Evolutionary conservation across 768 basidiomycete genomes (phyloP).

Genomic region (Mycena venus): DNA sequence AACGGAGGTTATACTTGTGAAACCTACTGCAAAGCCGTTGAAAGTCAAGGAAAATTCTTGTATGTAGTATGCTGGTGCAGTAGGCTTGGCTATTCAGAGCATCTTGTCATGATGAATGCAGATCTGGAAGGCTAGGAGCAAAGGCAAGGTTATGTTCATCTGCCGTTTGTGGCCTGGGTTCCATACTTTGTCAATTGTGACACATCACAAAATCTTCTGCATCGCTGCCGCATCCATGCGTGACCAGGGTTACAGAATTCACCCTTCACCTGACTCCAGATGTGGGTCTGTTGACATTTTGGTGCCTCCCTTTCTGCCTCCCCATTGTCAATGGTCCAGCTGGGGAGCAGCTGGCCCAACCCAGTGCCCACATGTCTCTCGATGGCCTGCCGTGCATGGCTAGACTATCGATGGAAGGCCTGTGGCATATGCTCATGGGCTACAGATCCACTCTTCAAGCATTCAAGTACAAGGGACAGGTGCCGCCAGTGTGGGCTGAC

Average conservation of each 20-base stretch:
- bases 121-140: too few relatives aligned
- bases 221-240: background rate
- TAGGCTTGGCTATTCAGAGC: too few relatives aligned
- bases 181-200: too few relatives aligned
- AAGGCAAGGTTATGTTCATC: too few relatives aligned
- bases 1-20: too few relatives aligned
- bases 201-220: background rate
- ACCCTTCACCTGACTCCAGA: background rate
- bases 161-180: too few relatives aligned
- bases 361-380: background rate
- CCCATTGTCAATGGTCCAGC: background rate
- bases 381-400: background rate
- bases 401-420: conserved; percentile 1
- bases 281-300: background rate
- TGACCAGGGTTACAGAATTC: background rate
- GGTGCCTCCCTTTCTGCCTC: background rate
- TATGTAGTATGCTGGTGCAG: too few relatives aligned
- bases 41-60: too few relatives aligned
- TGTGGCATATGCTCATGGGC: conserved; percentile 3
- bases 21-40: too few relatives aligned
- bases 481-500: background rate
- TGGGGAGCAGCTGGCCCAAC: background rate
- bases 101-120: too few relatives aligned
- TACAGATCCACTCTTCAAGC: conserved; percentile 1
- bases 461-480: conserved; percentile 14